These are phyloP conservation scores for Narthecium ossifragum DNA, from an alignment of 106 monocot species.

Conservation along the genomic window DNA sequence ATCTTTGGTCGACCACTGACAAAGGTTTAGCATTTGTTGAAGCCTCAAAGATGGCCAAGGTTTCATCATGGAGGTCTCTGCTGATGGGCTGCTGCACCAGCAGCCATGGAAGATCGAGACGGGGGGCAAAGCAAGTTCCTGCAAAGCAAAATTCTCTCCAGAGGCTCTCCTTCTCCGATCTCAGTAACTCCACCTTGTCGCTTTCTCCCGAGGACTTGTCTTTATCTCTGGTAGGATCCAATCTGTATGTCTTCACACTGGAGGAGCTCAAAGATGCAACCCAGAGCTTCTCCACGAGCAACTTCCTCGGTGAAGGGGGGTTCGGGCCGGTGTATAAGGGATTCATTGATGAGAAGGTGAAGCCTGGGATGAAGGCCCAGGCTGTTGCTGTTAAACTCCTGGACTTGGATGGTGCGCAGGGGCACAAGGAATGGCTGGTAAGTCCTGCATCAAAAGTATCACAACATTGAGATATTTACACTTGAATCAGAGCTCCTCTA, in stretches of 20 bases:
- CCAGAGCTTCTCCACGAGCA: constrained; percentile 38
- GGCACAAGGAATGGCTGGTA: constrained; percentile 94
- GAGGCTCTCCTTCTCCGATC: constrained; percentile 49
- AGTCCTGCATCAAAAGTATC: background rate
- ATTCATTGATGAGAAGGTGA: constrained; percentile 52
- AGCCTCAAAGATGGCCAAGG: background rate
- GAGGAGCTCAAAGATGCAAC: constrained; percentile 49
- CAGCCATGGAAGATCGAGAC: background rate
- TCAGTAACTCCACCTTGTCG: constrained; percentile 22
- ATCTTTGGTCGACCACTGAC: background rate
- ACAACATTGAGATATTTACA: background rate
- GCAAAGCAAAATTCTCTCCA: constrained; percentile 22
- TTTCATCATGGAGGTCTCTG: constrained; percentile 12
- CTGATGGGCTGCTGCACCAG: constrained; percentile 6
- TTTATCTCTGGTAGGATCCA: constrained; percentile 56
- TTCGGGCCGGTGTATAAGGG: constrained; percentile 92
- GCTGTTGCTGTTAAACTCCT: constrained; percentile 65
- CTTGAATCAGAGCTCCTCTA: background rate
- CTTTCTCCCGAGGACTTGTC: constrained; percentile 64
- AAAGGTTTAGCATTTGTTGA: background rate
- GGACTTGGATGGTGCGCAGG: constrained; percentile 71
- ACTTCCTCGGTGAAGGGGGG: constrained; percentile 75
- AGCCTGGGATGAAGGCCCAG: constrained; percentile 57
- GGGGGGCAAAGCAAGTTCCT: background rate
- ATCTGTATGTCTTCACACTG: constrained; percentile 56